Conservation (phyloP, 2,329 filamentous ascomycete species). For the Triangularia setosa region DNA sequence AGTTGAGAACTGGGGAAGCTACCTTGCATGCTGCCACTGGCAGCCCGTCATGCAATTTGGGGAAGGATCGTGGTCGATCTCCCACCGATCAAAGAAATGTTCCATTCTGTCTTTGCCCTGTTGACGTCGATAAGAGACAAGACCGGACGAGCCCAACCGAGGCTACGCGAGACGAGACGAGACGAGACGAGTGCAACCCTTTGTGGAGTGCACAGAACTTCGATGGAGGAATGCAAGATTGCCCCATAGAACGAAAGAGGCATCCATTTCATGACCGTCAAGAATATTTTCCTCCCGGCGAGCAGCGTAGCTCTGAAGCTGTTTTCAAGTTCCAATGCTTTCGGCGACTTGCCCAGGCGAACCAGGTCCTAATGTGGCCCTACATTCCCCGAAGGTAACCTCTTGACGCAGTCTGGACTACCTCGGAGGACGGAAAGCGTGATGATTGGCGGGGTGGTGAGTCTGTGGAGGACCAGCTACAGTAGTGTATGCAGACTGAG, state of each 20-base stretch:
- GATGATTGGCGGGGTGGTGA: slow-evolving; percentile 17
- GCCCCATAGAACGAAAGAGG: background rate
- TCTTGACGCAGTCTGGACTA: slow-evolving; percentile 14
- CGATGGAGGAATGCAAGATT: background rate
- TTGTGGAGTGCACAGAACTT: background rate
- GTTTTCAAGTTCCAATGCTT: background rate
- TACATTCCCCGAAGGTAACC: slow-evolving; percentile 22
- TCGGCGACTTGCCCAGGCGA: slow-evolving; percentile 12
- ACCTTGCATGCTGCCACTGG: background rate
- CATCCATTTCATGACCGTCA: background rate
- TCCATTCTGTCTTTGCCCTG: background rate
- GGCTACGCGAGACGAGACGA: background rate
- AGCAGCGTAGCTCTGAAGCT: background rate
- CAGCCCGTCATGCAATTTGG: background rate
- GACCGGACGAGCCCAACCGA: background rate
- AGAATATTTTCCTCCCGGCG: background rate
- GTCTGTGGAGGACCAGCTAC: background rate
- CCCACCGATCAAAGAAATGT: background rate
- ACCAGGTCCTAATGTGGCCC: slow-evolving; percentile 9
- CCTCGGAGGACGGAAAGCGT: slow-evolving; percentile 15
- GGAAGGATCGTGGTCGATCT: background rate
- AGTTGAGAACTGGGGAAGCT: background rate
- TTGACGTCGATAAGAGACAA: background rate
- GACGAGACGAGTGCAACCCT: background rate
- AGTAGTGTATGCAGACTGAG: slow-evolving; percentile 1